Conservation (phyloP, 305 asterid species). For the Withania somnifera region DNA sequence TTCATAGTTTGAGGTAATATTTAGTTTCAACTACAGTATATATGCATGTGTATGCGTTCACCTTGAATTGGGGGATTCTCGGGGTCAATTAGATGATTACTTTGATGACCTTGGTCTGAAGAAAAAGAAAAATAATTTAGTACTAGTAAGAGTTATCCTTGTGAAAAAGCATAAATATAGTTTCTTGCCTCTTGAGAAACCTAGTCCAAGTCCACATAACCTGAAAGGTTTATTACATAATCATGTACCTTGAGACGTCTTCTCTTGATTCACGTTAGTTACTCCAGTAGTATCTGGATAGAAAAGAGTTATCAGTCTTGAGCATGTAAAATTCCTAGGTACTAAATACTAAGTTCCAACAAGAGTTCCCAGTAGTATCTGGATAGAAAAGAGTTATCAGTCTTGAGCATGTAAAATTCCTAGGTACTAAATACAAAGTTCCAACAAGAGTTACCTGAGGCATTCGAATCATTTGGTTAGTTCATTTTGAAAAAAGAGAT, state of each 20-base stretch:
- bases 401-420: background rate
- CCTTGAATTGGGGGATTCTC: background rate
- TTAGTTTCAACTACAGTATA: background rate
- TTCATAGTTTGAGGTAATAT: background rate
- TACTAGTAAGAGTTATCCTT: background rate
- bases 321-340: background rate
- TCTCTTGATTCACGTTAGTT: background rate
- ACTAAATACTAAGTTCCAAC: background rate
- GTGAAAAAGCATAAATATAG: background rate
- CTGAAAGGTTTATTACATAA: background rate
- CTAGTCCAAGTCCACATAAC: background rate
- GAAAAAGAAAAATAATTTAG: background rate
- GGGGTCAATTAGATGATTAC: background rate
- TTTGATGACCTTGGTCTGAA: background rate
- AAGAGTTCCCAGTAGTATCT: background rate
- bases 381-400: background rate
- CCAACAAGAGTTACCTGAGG: background rate
- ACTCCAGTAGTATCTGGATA: background rate
- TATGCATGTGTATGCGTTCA: background rate
- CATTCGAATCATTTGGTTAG: background rate
- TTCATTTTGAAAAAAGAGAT: background rate
- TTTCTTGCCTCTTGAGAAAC: background rate
- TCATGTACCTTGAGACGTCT: background rate
- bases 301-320: background rate
- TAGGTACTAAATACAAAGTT: background rate